A percentile compares a stretch with the other conserved stretches of the same genome.
Evolutionary conservation across 768 basidiomycete species (phyloP).

Genomic region (Kwoniella shandongensis): DNA sequence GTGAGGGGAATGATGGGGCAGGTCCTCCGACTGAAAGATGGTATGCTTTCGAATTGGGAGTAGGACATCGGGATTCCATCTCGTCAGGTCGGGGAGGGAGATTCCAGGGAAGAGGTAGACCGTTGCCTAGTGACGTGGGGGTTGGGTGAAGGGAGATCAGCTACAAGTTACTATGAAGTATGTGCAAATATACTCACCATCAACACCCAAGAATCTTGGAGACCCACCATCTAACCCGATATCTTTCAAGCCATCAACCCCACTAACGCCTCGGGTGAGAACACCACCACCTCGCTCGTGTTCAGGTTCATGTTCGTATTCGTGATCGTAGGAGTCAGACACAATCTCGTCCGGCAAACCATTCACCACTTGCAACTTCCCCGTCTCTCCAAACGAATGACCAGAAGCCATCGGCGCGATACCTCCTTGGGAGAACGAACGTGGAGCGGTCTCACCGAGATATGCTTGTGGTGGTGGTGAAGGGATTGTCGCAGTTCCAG

Average conservation of each 20-base stretch:
- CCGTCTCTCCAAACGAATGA: slow-evolving; percentile 30
- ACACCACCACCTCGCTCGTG: slow-evolving; percentile 6
- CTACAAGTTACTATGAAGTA: background rate
- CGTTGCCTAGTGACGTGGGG: slow-evolving; percentile 2
- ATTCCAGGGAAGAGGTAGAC: slow-evolving; percentile 16
- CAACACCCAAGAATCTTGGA: slow-evolving; percentile 34
- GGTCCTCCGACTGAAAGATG: too few relatives aligned
- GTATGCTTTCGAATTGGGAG: background rate
- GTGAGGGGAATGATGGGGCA: slow-evolving; percentile 4
- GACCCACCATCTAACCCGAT: slow-evolving; percentile 13
- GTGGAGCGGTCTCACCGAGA: background rate
- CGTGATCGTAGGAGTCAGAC: slow-evolving; percentile 11
- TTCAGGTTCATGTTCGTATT: background rate
- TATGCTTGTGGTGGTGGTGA: background rate
- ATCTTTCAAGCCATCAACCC: slow-evolving; percentile 15
- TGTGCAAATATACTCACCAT: slow-evolving; percentile 33
- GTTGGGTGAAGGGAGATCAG: slow-evolving; percentile 3
- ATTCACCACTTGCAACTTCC: slow-evolving; percentile 38
- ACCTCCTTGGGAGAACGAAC: slow-evolving; percentile 4
- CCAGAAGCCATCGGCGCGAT: slow-evolving; percentile 12
- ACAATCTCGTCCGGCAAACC: slow-evolving; percentile 32
- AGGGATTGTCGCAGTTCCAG: background rate
- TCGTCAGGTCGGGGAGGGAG: slow-evolving; percentile 14
- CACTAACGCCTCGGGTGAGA: too few relatives aligned
- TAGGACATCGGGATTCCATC: slow-evolving; percentile 7